phyloP scores from a whole-genome alignment of 2,329 filamentous ascomycete genomes.

The Sordariomycetes sp. region DNA sequence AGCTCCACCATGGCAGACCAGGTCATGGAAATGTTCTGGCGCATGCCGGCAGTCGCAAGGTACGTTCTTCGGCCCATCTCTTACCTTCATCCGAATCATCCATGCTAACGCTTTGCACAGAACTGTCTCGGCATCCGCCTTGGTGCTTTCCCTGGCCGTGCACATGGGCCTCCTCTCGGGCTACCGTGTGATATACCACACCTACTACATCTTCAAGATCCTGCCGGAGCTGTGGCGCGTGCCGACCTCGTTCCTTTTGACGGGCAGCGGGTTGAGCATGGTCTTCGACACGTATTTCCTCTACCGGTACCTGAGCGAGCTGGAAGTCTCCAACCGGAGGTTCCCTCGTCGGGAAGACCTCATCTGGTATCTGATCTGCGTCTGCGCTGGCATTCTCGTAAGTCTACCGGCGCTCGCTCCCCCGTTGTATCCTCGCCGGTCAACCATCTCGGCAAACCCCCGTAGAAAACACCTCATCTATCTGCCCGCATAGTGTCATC shows the following conservation, averaged over 20 bases:
- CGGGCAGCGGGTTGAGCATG: constrained; percentile 31
- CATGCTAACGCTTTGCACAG: constrained; percentile 29
- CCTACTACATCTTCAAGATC: constrained; percentile 38
- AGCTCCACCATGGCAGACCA: constrained; percentile 7
- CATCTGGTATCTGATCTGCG: constrained; percentile 69
- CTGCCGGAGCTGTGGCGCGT: constrained; percentile 32
- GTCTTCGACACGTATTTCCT: constrained; percentile 67
- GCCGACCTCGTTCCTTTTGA: constrained; percentile 29
- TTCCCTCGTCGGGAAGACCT: constrained; percentile 70
- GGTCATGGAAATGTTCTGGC: constrained; percentile 23
- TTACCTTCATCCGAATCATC: background rate
- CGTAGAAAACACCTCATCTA: constrained; percentile 40
- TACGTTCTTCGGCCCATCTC: constrained; percentile 10
- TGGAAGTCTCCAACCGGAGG: constrained; percentile 62
- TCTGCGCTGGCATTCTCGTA: constrained; percentile 66
- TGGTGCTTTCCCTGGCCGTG: constrained; percentile 49
- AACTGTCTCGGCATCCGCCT: constrained; percentile 52
- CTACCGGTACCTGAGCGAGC: constrained; percentile 64
- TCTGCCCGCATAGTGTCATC: constrained; percentile 63
- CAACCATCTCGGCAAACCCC: constrained; percentile 14
- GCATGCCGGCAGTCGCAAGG: constrained; percentile 29
- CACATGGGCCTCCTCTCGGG: constrained; percentile 42
- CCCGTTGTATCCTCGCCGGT: constrained; percentile 2
- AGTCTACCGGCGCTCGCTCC: constrained; percentile 27
- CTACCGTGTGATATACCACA: constrained; percentile 40